These are phyloP conservation scores for Fusarium ambrosium DNA, from an alignment of 2,329 filamentous ascomycete species.

Conservation along the genomic window DNA sequence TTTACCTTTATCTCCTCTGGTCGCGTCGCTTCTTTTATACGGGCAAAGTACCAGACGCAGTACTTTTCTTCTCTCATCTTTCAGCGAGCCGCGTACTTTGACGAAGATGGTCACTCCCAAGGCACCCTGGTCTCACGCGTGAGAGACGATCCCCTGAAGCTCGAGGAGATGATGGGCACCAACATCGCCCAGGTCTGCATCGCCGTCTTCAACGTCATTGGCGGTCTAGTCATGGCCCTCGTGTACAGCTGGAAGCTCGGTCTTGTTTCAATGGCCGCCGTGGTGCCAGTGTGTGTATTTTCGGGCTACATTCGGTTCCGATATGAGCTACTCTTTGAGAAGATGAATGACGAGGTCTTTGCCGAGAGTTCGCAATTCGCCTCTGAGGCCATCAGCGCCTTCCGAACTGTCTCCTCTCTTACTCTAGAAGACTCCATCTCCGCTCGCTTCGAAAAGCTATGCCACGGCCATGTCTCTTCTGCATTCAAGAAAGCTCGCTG, in stretches of 20 bases:
- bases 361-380: slow-evolving; percentile 80
- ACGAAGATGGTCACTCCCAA: slow-evolving; percentile 69
- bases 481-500: slow-evolving; percentile 73
- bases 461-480: slow-evolving; percentile 68
- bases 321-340: slow-evolving; percentile 75
- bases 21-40: slow-evolving; percentile 62
- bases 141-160: slow-evolving; percentile 68
- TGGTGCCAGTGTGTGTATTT: slow-evolving; percentile 63
- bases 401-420: slow-evolving; percentile 78
- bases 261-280: slow-evolving; percentile 74
- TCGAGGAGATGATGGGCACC: slow-evolving; percentile 73
- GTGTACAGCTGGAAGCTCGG: slow-evolving; percentile 83
- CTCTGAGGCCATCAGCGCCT: slow-evolving; percentile 79
- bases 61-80: slow-evolving; percentile 72
- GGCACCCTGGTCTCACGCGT: slow-evolving; percentile 71
- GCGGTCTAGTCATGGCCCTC: slow-evolving; percentile 76
- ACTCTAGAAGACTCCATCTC: slow-evolving; percentile 77
- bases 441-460: slow-evolving; percentile 70
- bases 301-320: slow-evolving; percentile 65
- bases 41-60: slow-evolving; percentile 68
- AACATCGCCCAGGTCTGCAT: slow-evolving; percentile 75
- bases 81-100: slow-evolving; percentile 72
- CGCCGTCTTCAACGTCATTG: slow-evolving; percentile 74
- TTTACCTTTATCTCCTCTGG: slow-evolving; percentile 53
- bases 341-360: slow-evolving; percentile 77